phyloP scores from a whole-genome alignment of 768 basidiomycete genomes.

The Auricularia cornea region DNA sequence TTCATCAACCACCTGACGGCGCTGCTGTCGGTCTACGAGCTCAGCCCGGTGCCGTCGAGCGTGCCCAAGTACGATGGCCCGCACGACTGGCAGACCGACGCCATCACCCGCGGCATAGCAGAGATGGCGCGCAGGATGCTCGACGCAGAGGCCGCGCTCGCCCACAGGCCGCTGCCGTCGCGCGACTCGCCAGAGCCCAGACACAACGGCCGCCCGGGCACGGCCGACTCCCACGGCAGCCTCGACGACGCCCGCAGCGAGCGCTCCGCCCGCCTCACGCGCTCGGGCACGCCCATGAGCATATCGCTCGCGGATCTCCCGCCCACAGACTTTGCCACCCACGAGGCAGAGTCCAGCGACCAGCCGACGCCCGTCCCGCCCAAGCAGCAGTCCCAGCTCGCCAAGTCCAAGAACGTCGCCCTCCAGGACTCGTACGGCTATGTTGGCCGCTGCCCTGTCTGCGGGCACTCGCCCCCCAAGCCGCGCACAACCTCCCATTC shows the following conservation, averaged over 20 bases:
- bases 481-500: conserved; percentile 1
- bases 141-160: conserved; percentile 42
- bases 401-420: background rate
- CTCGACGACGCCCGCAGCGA: conserved; percentile 3
- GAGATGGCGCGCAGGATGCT: conserved; percentile 47
- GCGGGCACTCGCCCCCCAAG: conserved; percentile 7
- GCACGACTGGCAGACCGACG: conserved; percentile 49
- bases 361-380: background rate
- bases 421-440: background rate
- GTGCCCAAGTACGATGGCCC: conserved; percentile 31
- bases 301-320: conserved; percentile 46
- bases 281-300: conserved; percentile 25
- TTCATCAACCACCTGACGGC: conserved; percentile 50
- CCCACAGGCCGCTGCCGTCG: conserved; percentile 4
- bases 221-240: background rate
- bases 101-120: conserved; percentile 44
- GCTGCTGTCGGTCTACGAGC: conserved; percentile 50
- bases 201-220: background rate
- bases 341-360: conserved; percentile 29
- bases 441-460: conserved; percentile 3
- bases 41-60: conserved; percentile 28
- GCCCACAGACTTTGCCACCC: conserved; percentile 35
- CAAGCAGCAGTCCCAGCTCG: background rate
- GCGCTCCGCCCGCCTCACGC: background rate
- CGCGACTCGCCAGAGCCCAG: background rate